These are phyloP conservation scores for Suhomyces chickasaworum DNA, from an alignment of 1,139 yeast species.

Conservation along the genomic window DNA sequence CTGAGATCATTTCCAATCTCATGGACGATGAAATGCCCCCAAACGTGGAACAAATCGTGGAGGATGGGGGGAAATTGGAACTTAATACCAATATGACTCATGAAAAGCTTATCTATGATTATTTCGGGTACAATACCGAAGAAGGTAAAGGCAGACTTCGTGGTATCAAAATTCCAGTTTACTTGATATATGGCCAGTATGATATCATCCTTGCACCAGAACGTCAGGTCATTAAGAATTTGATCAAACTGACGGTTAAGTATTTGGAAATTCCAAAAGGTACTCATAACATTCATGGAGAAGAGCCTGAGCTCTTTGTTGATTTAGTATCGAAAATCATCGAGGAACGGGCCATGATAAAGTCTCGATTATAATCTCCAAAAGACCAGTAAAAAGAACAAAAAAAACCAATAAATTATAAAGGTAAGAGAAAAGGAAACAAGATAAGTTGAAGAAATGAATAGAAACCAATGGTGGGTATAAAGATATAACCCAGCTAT, in stretches of 20 bases:
- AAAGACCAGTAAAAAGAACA: too few species aligned
- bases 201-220: conserved; percentile 10
- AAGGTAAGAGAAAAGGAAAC: too few species aligned
- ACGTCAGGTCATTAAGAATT: background rate
- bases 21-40: conserved; percentile 12
- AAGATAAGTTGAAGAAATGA: too few species aligned
- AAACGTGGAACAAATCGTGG: background rate
- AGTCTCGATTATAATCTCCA: background rate
- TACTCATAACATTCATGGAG: conserved; percentile 10
- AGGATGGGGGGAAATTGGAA: background rate
- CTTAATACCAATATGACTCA: conserved; percentile 4
- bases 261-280: conserved; percentile 10
- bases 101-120: conserved; percentile 4
- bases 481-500: too few species aligned
- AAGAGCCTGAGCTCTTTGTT: conserved; percentile 11
- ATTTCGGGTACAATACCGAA: background rate
- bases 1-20: conserved; percentile 5
- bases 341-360: conserved; percentile 2
- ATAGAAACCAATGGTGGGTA: too few species aligned
- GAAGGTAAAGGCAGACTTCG: background rate
- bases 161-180: conserved; percentile 16
- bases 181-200: conserved; percentile 13
- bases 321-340: conserved; percentile 1
- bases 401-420: too few species aligned
- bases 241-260: background rate